A percentile compares a stretch with the other conserved stretches of the same genome.
These are phyloP conservation scores for Knufia petricola DNA, from an alignment of 2,329 filamentous ascomycete species.

Conservation along the genomic window DNA sequence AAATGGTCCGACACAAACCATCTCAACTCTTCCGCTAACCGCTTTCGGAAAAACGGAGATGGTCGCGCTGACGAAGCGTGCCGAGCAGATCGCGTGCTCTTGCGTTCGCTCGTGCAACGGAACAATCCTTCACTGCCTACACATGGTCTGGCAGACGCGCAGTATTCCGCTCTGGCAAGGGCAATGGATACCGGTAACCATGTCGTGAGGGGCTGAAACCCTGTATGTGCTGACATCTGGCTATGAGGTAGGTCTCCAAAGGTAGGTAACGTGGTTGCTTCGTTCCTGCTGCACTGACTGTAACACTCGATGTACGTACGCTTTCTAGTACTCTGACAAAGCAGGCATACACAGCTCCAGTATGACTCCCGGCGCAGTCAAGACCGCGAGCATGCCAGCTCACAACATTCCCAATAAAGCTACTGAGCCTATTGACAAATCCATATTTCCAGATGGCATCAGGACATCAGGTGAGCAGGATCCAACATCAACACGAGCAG, in stretches of 20 bases:
- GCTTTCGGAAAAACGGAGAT: neutral
- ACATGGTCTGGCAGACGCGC: neutral
- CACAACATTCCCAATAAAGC: neutral
- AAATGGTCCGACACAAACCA: no score
- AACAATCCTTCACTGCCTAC: neutral
- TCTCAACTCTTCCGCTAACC: neutral
- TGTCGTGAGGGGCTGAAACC: neutral
- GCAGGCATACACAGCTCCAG: neutral
- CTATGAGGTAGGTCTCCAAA: neutral
- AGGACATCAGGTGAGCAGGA: conserved; percentile 37
- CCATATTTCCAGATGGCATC: conserved; percentile 52
- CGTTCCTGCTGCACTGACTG: neutral
- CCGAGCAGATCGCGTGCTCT: neutral
- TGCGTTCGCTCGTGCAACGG: neutral
- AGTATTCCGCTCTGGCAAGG: neutral
- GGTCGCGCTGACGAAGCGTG: neutral
- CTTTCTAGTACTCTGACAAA: neutral
- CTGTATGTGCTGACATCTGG: neutral
- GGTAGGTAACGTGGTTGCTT: neutral
- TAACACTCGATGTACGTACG: neutral
- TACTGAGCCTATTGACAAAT: conserved; percentile 13
- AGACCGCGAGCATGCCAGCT: neutral
- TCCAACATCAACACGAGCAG: neutral
- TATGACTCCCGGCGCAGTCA: conserved; percentile 1
- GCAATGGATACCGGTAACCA: neutral